Conservation (phyloP, 2,329 filamentous ascomycete species). For the Tolypocladium tundrense region DNA sequence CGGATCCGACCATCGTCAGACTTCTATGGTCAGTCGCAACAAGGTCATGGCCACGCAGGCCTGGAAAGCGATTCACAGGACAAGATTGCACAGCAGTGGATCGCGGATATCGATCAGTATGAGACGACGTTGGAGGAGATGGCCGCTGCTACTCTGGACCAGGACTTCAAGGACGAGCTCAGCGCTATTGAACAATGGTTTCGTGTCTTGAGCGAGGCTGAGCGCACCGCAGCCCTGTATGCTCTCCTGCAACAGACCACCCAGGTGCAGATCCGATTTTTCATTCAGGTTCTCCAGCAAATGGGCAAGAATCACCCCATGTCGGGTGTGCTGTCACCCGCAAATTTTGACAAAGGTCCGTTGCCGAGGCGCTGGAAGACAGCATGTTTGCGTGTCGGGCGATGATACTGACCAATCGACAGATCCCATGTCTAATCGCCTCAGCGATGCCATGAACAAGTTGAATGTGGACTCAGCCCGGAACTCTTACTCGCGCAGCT, state of each 20-base stretch:
- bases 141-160: constrained; percentile 95
- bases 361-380: constrained; percentile 1
- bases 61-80: constrained; percentile 75
- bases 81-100: constrained; percentile 95
- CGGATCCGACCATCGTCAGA: constrained; percentile 92
- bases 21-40: constrained; percentile 72
- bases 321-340: constrained; percentile 87
- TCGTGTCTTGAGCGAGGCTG: constrained; percentile 89
- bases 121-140: constrained; percentile 98
- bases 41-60: constrained; percentile 55
- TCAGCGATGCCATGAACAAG: constrained; percentile 96
- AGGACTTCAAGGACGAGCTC: constrained; percentile 98
- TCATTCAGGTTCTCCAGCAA: constrained; percentile 96
- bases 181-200: constrained; percentile 99
- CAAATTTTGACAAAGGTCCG: constrained; percentile 92
- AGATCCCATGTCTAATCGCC: constrained; percentile 95
- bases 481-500: constrained; percentile 75
- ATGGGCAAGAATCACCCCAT: constrained; percentile 98
- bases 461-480: constrained; percentile 78
- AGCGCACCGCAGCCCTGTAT: constrained; percentile 90
- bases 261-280: constrained; percentile 97
- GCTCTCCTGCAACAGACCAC: constrained; percentile 96
- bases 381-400: not conserved
- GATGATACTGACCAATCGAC: constrained; percentile 9
- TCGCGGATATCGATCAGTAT: constrained; percentile 97